A percentile compares a stretch with the other conserved stretches of the same genome.
These are phyloP conservation scores for Citrus maxima DNA, from an alignment of 345 rosid species.

Conservation along the genomic window DNA sequence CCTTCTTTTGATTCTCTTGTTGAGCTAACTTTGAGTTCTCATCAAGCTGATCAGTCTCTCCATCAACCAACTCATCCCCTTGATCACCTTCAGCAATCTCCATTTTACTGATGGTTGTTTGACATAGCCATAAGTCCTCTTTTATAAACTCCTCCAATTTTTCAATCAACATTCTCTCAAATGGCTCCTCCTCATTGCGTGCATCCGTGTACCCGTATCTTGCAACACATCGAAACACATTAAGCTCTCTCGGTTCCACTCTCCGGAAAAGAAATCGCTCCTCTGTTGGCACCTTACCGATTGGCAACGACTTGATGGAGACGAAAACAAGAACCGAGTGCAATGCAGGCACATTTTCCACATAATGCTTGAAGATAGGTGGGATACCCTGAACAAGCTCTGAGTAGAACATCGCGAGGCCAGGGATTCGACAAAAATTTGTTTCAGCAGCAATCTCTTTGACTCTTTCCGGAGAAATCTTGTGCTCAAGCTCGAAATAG, in stretches of 20 bases:
- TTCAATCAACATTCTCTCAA: slow-evolving; percentile 28
- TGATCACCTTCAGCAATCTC: not conserved
- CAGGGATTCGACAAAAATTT: slow-evolving; percentile 21
- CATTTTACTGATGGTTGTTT: not conserved
- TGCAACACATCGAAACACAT: slow-evolving; percentile 39
- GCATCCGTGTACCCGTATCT: slow-evolving; percentile 46
- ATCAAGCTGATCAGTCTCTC: not conserved
- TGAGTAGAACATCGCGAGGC: slow-evolving; percentile 44
- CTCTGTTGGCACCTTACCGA: slow-evolving; percentile 28
- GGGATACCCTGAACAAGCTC: slow-evolving; percentile 44
- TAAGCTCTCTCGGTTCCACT: slow-evolving; percentile 24
- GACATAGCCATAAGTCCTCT: slow-evolving; percentile 20
- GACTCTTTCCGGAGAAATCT: slow-evolving; percentile 22
- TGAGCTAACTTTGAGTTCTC: not conserved
- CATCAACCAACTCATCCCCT: not conserved
- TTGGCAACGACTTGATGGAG: slow-evolving; percentile 35
- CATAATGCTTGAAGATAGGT: slow-evolving; percentile 39
- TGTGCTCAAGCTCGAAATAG: slow-evolving; percentile 41
- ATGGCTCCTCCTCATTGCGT: slow-evolving; percentile 21
- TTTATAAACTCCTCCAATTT: slow-evolving; percentile 29
- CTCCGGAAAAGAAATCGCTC: slow-evolving; percentile 40
- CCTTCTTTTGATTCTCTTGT: slow-evolving; percentile 13
- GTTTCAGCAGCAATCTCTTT: slow-evolving; percentile 3
- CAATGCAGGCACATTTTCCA: slow-evolving; percentile 28
- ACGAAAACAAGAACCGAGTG: slow-evolving; percentile 45